phyloP scores from a whole-genome alignment of 2,329 filamentous ascomycete species.

The Ceratocystis eucalypticola region DNA sequence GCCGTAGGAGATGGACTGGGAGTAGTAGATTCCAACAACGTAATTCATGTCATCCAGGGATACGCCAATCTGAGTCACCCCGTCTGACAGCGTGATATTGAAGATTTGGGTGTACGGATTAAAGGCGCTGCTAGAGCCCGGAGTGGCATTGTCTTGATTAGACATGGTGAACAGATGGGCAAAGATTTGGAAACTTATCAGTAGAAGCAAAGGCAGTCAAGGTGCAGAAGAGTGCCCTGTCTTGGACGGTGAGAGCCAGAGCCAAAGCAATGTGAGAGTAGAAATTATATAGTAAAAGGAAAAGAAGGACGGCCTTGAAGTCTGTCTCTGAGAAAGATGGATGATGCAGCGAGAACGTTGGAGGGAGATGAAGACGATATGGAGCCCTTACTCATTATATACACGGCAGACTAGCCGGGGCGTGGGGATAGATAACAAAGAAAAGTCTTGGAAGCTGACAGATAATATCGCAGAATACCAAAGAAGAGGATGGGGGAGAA shows the following conservation, averaged over 20 bases:
- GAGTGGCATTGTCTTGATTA: neutral
- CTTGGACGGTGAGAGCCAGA: no score
- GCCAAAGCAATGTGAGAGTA: no score
- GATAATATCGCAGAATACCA: neutral
- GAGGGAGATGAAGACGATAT: neutral
- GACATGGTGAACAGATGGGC: neutral
- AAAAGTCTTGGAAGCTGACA: neutral
- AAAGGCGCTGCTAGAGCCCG: neutral
- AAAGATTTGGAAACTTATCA: neutral
- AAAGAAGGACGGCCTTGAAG: neutral
- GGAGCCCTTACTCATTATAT: neutral
- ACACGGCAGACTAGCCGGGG: neutral
- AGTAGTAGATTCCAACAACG: conserved; percentile 26
- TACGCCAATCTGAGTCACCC: neutral
- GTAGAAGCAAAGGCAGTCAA: no score
- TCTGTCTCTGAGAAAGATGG: neutral
- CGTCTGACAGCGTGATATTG: neutral
- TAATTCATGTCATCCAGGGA: conserved; percentile 24
- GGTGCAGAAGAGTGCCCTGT: no score
- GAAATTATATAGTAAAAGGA: no score
- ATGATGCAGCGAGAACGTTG: neutral
- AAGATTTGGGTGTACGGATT: conserved; percentile 8
- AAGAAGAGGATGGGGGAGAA: neutral
- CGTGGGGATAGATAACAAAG: neutral
- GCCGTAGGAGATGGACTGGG: conserved; percentile 48